A percentile compares a stretch with the other conserved stretches of the same genome.
phyloP scores from a whole-genome alignment of 2,329 filamentous ascomycete species.

The Helminthosporium solani region DNA sequence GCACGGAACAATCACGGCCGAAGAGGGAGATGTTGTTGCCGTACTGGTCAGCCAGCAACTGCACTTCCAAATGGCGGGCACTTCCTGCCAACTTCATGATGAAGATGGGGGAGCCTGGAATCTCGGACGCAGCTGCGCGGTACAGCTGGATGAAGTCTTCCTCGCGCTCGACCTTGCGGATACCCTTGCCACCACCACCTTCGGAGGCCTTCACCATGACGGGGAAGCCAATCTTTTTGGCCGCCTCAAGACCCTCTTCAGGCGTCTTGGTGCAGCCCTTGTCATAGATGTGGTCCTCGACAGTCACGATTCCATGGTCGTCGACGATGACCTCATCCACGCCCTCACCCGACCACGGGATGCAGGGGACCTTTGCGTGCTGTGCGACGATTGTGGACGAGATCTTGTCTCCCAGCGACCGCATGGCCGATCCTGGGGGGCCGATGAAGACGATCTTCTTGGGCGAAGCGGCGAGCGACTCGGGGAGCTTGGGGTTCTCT shows the following conservation, averaged over 20 bases:
- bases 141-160: slow-evolving; percentile 84
- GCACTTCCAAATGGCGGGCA: slow-evolving; percentile 94
- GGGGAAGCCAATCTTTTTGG: slow-evolving; percentile 90
- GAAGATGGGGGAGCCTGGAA: slow-evolving; percentile 98
- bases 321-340: slow-evolving; percentile 80
- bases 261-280: slow-evolving; percentile 89
- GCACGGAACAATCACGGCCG: slow-evolving; percentile 96
- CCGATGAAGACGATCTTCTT: slow-evolving; percentile 99
- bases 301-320: slow-evolving; percentile 83
- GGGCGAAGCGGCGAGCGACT: slow-evolving; percentile 90
- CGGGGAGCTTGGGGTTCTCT: slow-evolving; percentile 96
- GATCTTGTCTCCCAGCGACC: slow-evolving; percentile 98
- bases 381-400: slow-evolving; percentile 99
- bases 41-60: slow-evolving; percentile 96
- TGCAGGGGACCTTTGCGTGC: slow-evolving; percentile 93
- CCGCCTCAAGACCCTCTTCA: slow-evolving; percentile 84
- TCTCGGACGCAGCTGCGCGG: slow-evolving; percentile 94
- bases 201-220: slow-evolving; percentile 99
- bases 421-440: slow-evolving; percentile 96
- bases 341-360: slow-evolving; percentile 98
- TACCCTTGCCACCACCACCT: slow-evolving; percentile 98
- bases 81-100: slow-evolving; percentile 99
- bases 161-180: slow-evolving; percentile 87
- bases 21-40: slow-evolving; percentile 99
- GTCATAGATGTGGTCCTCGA: slow-evolving; percentile 79